Evolutionary conservation across 208 protist species (phyloP).

Genomic region (Acanthamoeba royreba): DNA sequence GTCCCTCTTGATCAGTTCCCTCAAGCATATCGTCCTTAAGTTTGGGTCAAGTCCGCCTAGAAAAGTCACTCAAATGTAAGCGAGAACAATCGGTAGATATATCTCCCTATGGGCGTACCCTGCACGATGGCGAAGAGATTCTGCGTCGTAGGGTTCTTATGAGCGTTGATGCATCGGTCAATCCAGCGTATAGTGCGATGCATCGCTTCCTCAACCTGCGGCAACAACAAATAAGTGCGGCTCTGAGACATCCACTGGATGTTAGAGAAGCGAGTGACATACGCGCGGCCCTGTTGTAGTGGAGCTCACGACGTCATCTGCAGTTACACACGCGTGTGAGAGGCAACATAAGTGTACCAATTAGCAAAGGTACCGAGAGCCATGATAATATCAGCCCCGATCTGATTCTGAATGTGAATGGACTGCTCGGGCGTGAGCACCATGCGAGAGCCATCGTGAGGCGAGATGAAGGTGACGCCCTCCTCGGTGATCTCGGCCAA

Average conservation of each 20-base stretch:
- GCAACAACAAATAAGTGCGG: not conserved
- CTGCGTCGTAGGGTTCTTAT: constrained; percentile 89
- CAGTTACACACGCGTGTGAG: not conserved
- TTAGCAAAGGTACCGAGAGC: constrained; percentile 97
- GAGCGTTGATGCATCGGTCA: constrained; percentile 93
- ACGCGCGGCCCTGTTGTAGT: constrained; percentile 69
- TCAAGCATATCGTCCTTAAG: constrained; percentile 88
- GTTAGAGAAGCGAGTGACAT: not conserved
- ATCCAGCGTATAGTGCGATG: constrained; percentile 96
- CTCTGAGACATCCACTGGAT: not conserved
- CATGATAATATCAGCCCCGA: constrained; percentile 99
- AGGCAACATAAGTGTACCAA: constrained; percentile 45
- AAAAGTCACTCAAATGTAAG: no score
- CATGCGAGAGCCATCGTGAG: constrained; percentile 92
- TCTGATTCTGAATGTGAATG: constrained; percentile 97
- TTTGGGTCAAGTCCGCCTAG: constrained; percentile 89
- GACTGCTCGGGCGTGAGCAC: constrained; percentile 96
- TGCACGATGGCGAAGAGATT: constrained; percentile 99
- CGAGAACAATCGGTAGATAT: no score
- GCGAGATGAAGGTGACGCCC: constrained; percentile 98
- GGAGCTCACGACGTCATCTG: constrained; percentile 53
- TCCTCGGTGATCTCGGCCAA: constrained; percentile 97
- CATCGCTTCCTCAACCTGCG: constrained; percentile 87
- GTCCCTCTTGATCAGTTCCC: constrained; percentile 89
- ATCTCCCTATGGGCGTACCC: no score